Base-by-base conservation (phyloP, 805 yeast species). In the Monosporozyma siamensis region DNA sequence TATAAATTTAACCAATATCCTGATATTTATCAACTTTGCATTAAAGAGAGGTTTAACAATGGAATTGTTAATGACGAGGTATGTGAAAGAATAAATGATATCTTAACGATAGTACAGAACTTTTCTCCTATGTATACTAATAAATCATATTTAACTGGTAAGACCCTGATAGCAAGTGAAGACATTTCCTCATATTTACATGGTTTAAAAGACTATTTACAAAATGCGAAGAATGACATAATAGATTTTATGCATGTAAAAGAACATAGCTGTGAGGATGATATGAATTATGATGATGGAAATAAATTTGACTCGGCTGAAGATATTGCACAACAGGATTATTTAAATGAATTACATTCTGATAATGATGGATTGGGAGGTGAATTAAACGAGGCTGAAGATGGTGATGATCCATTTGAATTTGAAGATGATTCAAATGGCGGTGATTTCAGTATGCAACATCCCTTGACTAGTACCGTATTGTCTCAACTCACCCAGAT, bases 251-350 rank as follows among this genome's bases (percentile, higher is more conserved):
- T 7, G 21, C 30, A 15, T 7, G 11, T 14, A 22, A 12, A 22
- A n/a, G n/a, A n/a, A n/a, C n/a, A n/a, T n/a, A n/a, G n/a, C n/a
- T n/a, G n/a, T 5, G 14, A 5, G 14, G 12, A 14, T n/a, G 27
- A n/a, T 8, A 4, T 34, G 9, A 34, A n/a, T 3, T 7, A 1
- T 4, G 17, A n/a, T 5, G 18, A 8, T 4, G 26, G 12, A n/a
- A n/a, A n/a, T n/a, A n/a, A n/a, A 15, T 24, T 14, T 17, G 47
- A n/a, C n/a, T n/a, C 41, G 9, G 42, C 35, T 3, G 43, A 39
- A 22, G 55, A 54, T 38, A 39, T 44, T n/a, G 48, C 43, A 6
- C 59, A 56, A 32, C 49, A 49, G 22, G 56, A 48, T 10, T 57
- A 57, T 39, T 37, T 55, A 26, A 46, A 51, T 15, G 51, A 54